Conservation (phyloP, 768 basidiomycete species). For the Hericium erinaceus region DNA sequence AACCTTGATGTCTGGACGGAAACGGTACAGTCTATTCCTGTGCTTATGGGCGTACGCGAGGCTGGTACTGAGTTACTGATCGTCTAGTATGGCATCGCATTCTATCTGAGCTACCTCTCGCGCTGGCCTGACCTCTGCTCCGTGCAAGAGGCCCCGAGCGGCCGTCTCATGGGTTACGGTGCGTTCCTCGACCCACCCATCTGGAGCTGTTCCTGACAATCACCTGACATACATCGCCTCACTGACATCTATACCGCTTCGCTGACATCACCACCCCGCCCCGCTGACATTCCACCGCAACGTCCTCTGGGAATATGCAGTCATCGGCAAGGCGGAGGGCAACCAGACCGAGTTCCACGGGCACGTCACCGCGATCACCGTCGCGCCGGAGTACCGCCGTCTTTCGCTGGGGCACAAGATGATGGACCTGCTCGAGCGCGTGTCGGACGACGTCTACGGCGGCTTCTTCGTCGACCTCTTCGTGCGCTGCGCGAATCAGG, state of each 20-base stretch:
- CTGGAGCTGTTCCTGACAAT: no score
- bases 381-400: constrained; percentile 88
- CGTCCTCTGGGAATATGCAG: constrained; percentile 29
- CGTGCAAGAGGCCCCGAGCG: constrained; percentile 71
- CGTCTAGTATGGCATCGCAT: constrained; percentile 74
- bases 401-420: constrained; percentile 80
- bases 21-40: constrained; percentile 51
- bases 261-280: no score
- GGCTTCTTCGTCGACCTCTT: constrained; percentile 94
- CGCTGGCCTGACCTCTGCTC: constrained; percentile 90
- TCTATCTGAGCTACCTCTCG: constrained; percentile 83
- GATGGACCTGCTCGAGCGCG: constrained; percentile 78
- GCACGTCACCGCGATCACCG: constrained; percentile 91
- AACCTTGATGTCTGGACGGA: constrained; percentile 98
- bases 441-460: constrained; percentile 72
- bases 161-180: constrained; percentile 93
- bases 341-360: constrained; percentile 72
- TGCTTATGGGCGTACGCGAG: background rate
- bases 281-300: no score
- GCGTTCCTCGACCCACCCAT: constrained; percentile 18
- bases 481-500: constrained; percentile 77
- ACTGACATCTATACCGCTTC: no score
- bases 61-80: background rate
- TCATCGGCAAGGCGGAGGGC: constrained; percentile 92
- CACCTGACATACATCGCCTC: no score